A percentile compares a stretch with the other conserved stretches of the same genome.
Conservation (phyloP, 1,284 basidiomycete genomes). For the Lignosus rhinocerotis region DNA sequence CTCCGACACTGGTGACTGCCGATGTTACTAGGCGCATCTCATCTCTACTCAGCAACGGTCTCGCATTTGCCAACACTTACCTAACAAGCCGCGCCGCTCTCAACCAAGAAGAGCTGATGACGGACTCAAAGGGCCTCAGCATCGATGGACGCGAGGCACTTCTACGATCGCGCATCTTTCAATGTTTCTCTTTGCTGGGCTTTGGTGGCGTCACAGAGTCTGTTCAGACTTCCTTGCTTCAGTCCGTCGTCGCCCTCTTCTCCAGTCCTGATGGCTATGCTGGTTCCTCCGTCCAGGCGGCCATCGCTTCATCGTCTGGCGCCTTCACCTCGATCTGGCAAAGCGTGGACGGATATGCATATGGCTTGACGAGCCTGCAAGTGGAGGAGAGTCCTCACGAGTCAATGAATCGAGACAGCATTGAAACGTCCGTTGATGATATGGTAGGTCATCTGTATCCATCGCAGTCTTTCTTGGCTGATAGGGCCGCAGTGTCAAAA, state of each 20-base stretch:
- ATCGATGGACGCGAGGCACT: constrained; percentile 83
- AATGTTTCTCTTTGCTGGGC: constrained; percentile 87
- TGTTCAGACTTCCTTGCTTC: constrained; percentile 80
- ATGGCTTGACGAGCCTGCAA: constrained; percentile 83
- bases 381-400: constrained; percentile 48
- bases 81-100: constrained; percentile 51
- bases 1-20: constrained; percentile 76
- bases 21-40: constrained; percentile 90
- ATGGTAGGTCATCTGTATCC: constrained; percentile 50
- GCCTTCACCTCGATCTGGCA: constrained; percentile 88
- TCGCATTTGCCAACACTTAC: constrained; percentile 85
- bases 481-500: constrained; percentile 55
- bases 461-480: not conserved
- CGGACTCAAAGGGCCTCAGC: constrained; percentile 50
- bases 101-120: constrained; percentile 38
- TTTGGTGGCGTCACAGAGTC: constrained; percentile 79
- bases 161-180: constrained; percentile 83
- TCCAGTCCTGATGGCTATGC: constrained; percentile 80
- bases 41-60: constrained; percentile 84
- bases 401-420: constrained; percentile 74
- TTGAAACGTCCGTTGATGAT: constrained; percentile 75
- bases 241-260: constrained; percentile 83
- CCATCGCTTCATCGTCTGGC: constrained; percentile 87
- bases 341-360: constrained; percentile 86
- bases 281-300: constrained; percentile 88